phyloP scores from a whole-genome alignment of 257 asterid species.

The Przewalskia tangutica region DNA sequence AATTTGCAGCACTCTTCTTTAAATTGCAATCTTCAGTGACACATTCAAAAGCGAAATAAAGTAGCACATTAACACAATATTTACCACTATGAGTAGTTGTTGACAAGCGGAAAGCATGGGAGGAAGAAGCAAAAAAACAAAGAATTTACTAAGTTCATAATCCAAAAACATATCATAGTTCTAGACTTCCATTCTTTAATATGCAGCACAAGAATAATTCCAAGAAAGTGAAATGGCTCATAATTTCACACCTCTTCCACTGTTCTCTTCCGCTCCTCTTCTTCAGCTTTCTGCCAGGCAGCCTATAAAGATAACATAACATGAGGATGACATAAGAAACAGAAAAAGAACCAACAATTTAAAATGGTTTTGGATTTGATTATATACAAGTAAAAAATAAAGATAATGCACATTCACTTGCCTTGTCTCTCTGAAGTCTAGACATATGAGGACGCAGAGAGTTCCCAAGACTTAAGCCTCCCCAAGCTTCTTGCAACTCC shows the following conservation, averaged over 20 bases:
- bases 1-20: neutral
- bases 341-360: neutral
- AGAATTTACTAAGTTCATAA: neutral
- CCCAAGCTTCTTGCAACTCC: slow-evolving; percentile 82
- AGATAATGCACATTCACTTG: slow-evolving; percentile 16
- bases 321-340: neutral
- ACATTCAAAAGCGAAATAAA: neutral
- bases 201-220: too few species aligned
- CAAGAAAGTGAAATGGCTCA: neutral
- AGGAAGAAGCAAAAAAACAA: neutral
- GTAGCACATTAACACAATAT: neutral
- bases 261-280: slow-evolving; percentile 53
- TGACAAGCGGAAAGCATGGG: neutral
- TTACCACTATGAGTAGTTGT: neutral
- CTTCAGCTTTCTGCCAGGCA: slow-evolving; percentile 89
- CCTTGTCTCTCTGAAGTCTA: slow-evolving; percentile 80
- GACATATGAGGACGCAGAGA: slow-evolving; percentile 78
- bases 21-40: slow-evolving; percentile 1
- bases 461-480: slow-evolving; percentile 83
- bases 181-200: neutral
- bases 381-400: neutral
- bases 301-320: slow-evolving; percentile 34
- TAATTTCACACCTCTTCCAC: slow-evolving; percentile 8
- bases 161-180: neutral
- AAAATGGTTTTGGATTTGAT: neutral